Percentiles rank a stretch among this genome's conserved stretches.
Evolutionary conservation across 2,329 filamentous ascomycete genomes (phyloP).

Genomic region (Microcyclospora tardicrescens): DNA sequence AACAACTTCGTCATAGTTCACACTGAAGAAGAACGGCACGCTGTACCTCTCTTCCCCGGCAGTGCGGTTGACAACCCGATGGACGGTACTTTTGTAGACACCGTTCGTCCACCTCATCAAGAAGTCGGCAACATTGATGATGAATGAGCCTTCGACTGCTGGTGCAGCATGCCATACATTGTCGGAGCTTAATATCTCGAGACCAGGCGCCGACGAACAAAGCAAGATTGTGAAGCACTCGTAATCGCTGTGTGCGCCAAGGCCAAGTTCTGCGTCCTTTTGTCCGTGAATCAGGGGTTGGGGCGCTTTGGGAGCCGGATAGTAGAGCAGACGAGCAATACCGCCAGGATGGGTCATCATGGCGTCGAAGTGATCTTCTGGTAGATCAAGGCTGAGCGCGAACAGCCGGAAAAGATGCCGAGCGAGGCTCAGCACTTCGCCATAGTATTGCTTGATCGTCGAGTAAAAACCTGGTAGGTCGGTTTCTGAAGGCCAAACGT

Average conservation of each 20-base stretch:
- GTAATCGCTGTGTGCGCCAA: slow-evolving; percentile 26
- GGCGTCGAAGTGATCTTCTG: slow-evolving; percentile 27
- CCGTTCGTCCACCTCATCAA: slow-evolving; percentile 37
- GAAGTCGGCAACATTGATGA: slow-evolving; percentile 38
- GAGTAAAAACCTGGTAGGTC: slow-evolving; percentile 28
- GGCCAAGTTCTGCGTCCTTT: slow-evolving; percentile 22
- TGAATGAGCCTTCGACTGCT: slow-evolving; percentile 32
- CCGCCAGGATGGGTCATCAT: slow-evolving; percentile 28
- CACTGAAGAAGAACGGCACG: slow-evolving; percentile 37
- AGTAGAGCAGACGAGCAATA: slow-evolving; percentile 28
- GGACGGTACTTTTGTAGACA: slow-evolving; percentile 31
- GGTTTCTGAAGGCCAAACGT: slow-evolving; percentile 28
- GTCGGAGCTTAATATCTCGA: slow-evolving; percentile 23
- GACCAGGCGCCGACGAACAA: slow-evolving; percentile 13
- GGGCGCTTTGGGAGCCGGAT: slow-evolving; percentile 21
- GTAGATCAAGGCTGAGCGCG: slow-evolving; percentile 26
- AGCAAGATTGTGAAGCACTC: slow-evolving; percentile 21
- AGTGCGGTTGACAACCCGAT: slow-evolving; percentile 34
- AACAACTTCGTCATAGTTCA: slow-evolving; percentile 29
- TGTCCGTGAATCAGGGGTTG: slow-evolving; percentile 7
- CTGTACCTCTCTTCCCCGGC: slow-evolving; percentile 25
- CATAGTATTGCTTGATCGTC: slow-evolving; percentile 27
- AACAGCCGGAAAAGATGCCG: slow-evolving; percentile 30
- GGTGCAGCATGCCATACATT: slow-evolving; percentile 33
- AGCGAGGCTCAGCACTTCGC: slow-evolving; percentile 24